Base-by-base conservation (phyloP, 2,329 filamentous ascomycete genomes). In the Pseudocercospora macadamiae region DNA sequence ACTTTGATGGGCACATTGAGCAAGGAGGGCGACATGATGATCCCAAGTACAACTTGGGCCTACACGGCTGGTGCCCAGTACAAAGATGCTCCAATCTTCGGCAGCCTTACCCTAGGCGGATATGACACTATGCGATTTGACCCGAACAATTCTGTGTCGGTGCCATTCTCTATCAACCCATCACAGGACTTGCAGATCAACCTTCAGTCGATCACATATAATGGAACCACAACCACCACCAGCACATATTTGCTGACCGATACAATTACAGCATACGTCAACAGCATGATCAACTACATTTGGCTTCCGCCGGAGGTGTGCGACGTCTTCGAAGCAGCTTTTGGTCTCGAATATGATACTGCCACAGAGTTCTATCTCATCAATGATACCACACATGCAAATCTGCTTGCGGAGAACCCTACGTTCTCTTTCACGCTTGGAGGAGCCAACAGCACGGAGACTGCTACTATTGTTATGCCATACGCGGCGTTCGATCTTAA, bases 271-370 rank as follows among this genome's bases (percentile, higher is more conserved):
- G 54, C 62, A 5, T 77, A 67, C 25, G 66, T 79, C 30, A 75
- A 79, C 62, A 76, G 75, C 5, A 74, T 75, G 14, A 69, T 77
- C 8, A 66, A 76, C 1, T 68, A 78, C 28, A 65, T 79, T 5
- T 78, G 75, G 75, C 67, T 79, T 2, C 77, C 76, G 0, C 21
- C 60, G 0, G 61, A 65, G 14, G 71, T 77, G n/a, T 79, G 77
- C 58, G 67, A 73, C 14, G 66, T 68, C 12, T 77, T 79, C 58
- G 75, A 74, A 59, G n/a, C 62, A 23, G 71, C 71, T 4, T 78
- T 79, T 59, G 73, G 73, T 1, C 67, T 79, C 2, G 72, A 66
- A 3, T 79, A 75, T 64, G 73, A 77, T 57, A 51, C 64, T 2
- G 63, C 62, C 5, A 72, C 71, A 6, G 70, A 75, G 10, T 67